phyloP scores from a whole-genome alignment of 495 filamentous ascomycete genomes.

The Penicillium atrosanguineum region DNA sequence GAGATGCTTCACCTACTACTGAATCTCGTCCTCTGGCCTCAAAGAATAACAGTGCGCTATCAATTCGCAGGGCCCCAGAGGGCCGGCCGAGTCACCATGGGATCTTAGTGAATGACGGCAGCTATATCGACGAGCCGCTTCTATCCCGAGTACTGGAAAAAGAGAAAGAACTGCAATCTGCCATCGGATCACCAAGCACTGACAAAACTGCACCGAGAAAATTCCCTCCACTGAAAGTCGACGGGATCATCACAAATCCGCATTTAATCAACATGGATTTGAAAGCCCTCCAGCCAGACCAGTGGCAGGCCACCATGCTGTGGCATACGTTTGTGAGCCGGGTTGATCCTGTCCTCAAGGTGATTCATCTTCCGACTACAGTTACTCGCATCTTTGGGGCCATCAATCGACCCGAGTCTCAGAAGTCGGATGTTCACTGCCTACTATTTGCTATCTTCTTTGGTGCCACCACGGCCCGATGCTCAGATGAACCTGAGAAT shows the following conservation, averaged over 20 bases:
- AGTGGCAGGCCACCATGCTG: conserved; percentile 27
- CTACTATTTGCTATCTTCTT: conserved; percentile 48
- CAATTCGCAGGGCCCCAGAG: background rate
- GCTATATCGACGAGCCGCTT: conserved; percentile 31
- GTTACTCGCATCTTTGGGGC: conserved; percentile 35
- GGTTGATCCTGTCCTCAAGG: conserved; percentile 42
- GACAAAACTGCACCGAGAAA: conserved; percentile 4
- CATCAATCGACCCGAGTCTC: conserved; percentile 31
- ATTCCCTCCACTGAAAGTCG: conserved; percentile 10
- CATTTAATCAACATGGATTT: conserved; percentile 16
- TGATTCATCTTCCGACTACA: conserved; percentile 44
- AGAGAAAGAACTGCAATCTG: conserved; percentile 24
- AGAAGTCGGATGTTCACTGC: conserved; percentile 32
- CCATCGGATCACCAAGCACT: conserved; percentile 22
- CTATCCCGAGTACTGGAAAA: conserved; percentile 29
- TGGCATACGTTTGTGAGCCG: conserved; percentile 30
- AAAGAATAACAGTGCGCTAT: background rate
- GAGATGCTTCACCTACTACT: background rate
- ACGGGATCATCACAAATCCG: conserved; percentile 22
- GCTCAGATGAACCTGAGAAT: conserved; percentile 25
- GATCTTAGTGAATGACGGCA: conserved; percentile 23
- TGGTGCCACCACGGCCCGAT: conserved; percentile 34
- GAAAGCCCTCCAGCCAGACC: conserved; percentile 18
- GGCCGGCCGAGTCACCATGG: conserved; percentile 6
- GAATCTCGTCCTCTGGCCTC: background rate